Base-by-base conservation (phyloP, 2,329 filamentous ascomycete species). In the Penicillium sp. region DNA sequence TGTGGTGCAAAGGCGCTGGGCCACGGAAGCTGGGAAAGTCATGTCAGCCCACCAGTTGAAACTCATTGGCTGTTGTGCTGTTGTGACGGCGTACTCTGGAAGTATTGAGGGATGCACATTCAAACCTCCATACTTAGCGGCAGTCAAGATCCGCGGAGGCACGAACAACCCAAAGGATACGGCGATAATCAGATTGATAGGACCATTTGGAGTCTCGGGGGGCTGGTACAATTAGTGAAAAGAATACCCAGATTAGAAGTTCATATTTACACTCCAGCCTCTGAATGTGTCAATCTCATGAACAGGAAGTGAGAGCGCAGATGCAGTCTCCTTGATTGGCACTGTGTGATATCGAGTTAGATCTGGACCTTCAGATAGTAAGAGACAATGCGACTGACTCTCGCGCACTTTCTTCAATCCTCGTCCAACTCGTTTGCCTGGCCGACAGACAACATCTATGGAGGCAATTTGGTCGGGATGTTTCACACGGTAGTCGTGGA, bases 161-260 rank as follows among this genome's bases (percentile, higher is more conserved):
- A 99, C 88, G 61, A 97, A 89, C 7, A 96, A 83, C 3, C 95
- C 95, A 76, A 98, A 99, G 0, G 95, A 98, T 4, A 98, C 95
- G 50, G 93, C 93, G 47, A 98, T 82, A 66, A 99, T 84, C 59
- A 99, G 81, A 73, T 97, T 92, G 65, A 87, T 86, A 27, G 78
- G 66, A 31, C 73, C 69, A 37, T 68, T 70, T 16, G 78, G 54
- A 3, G 79, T 70, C 44, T 72, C 69, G 0, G 88, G 88, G 36
- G 88, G 82, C 82, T 89, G 64, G 27, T 40, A 55, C 19, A 27
- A 59, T 71, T 41, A 72, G 65, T 59, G 43, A 4, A 22, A 13
- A n/a, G 19, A 13, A 9, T 3, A 19, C 14, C 2, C 5, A 18
- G 13, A 11, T 19, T 14, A 18, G 7, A 46, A 19, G 13, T 2